These are phyloP conservation scores for Colletotrichum gloeosporioides DNA, from an alignment of 2,329 filamentous ascomycete genomes.

Conservation along the genomic window DNA sequence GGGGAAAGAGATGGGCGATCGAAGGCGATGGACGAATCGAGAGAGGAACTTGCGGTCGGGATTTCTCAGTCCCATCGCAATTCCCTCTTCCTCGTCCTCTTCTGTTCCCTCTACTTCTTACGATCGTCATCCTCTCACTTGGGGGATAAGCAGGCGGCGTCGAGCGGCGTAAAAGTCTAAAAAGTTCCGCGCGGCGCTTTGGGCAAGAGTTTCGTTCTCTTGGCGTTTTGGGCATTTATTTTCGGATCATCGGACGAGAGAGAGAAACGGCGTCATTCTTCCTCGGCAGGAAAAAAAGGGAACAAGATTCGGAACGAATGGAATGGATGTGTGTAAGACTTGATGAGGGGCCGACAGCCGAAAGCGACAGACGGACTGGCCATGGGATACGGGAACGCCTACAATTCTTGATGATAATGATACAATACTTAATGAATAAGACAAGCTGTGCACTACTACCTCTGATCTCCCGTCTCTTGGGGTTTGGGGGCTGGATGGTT, in stretches of 20 bases:
- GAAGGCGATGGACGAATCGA: neutral
- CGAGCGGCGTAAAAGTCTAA: constrained; percentile 4
- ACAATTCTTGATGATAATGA: neutral
- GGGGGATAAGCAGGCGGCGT: neutral
- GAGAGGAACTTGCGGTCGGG: neutral
- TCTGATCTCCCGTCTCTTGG: neutral
- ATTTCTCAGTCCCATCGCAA: neutral
- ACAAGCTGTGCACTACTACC: neutral
- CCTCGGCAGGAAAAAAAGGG: neutral
- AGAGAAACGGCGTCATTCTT: neutral
- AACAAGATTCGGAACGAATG: neutral
- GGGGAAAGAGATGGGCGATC: neutral
- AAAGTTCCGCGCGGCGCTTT: constrained; percentile 14
- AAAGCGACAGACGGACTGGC: neutral
- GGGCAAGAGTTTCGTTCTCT: constrained; percentile 11
- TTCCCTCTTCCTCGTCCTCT: neutral
- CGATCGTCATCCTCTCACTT: neutral
- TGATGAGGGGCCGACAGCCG: neutral
- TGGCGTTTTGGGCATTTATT: constrained; percentile 1
- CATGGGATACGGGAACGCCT: neutral
- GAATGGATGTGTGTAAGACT: neutral
- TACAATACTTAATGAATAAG: neutral
- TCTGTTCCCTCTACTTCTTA: neutral
- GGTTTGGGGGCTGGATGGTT: neutral
- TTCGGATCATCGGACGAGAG: constrained; percentile 1